phyloP scores from a whole-genome alignment of 345 rosid species.

The Acer saccharum region DNA sequence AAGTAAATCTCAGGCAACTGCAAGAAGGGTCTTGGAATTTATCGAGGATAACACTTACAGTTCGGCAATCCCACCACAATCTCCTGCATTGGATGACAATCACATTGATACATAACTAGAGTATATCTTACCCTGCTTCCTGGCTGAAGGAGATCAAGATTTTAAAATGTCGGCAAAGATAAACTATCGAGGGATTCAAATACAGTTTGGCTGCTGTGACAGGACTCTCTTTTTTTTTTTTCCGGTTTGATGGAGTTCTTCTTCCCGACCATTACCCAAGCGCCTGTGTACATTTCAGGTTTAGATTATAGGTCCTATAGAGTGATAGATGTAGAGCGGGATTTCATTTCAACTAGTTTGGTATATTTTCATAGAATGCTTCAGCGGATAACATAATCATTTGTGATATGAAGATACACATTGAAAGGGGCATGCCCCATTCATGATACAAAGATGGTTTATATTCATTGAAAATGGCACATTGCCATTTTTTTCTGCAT shows the following conservation, averaged over 20 bases:
- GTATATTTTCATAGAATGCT: not conserved
- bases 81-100: conserved; percentile 45
- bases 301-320: conserved; percentile 30
- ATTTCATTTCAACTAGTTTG: conserved; percentile 9
- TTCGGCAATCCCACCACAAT: conserved; percentile 60
- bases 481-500: not conserved
- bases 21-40: conserved; percentile 53
- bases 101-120: conserved; percentile 20
- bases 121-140: not conserved
- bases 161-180: not conserved
- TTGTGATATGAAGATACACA: not conserved
- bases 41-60: conserved; percentile 17
- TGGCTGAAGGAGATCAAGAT: not conserved
- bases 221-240: conserved; percentile 17
- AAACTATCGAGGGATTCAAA: not conserved
- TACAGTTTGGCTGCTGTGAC: conserved; percentile 6
- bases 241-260: conserved; percentile 31
- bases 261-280: conserved; percentile 59
- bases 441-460: conserved; percentile 1
- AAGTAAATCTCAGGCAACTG: conserved; percentile 44
- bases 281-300: conserved; percentile 40
- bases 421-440: not conserved
- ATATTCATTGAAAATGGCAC: conserved; percentile 5
- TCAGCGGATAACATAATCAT: not conserved
- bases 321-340: conserved; percentile 26